A percentile compares a stretch with the other conserved stretches of the same genome.
Conservation (phyloP, 164 flowering plant genomes). For the Saururus chinensis region DNA sequence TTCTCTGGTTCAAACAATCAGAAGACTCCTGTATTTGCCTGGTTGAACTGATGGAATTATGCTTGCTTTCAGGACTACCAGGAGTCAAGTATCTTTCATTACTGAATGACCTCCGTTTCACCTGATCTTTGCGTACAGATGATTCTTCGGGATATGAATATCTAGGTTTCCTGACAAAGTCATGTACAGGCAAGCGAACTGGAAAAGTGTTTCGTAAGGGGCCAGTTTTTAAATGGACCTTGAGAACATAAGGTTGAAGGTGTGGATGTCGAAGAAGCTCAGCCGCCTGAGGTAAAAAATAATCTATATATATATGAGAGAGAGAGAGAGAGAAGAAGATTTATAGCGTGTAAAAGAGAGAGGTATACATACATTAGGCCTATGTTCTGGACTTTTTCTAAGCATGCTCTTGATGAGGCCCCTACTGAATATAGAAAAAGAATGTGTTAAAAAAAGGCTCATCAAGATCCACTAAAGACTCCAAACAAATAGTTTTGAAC, state of each 20-base stretch:
- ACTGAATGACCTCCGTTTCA: constrained; percentile 43
- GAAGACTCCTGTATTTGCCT: constrained; percentile 25
- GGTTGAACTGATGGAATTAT: constrained; percentile 37
- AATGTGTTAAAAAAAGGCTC: background rate
- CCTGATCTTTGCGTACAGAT: constrained; percentile 17
- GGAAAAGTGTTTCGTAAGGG: constrained; percentile 45
- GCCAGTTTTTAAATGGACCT: constrained; percentile 50
- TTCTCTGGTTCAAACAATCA: constrained; percentile 22
- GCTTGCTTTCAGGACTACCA: constrained; percentile 48
- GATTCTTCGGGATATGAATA: constrained; percentile 36
- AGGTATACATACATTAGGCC: constrained; percentile 76
- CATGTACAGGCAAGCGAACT: constrained; percentile 28
- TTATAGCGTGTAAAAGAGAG: background rate
- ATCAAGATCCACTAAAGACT: background rate
- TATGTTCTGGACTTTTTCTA: constrained; percentile 87
- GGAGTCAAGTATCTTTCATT: constrained; percentile 64
- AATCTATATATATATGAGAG: background rate
- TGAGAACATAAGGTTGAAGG: constrained; percentile 67
- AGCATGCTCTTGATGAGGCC: constrained; percentile 95
- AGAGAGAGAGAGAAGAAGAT: background rate
- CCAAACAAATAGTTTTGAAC: constrained; percentile 11
- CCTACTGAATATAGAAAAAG: constrained; percentile 40
- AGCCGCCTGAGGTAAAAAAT: constrained; percentile 47
- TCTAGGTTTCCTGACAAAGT: constrained; percentile 35
- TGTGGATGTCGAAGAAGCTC: constrained; percentile 79